A percentile compares a stretch with the other conserved stretches of the same genome.
These are phyloP conservation scores for Chrysoporthe austroafricana DNA, from an alignment of 2,329 filamentous ascomycete genomes.

Conservation along the genomic window DNA sequence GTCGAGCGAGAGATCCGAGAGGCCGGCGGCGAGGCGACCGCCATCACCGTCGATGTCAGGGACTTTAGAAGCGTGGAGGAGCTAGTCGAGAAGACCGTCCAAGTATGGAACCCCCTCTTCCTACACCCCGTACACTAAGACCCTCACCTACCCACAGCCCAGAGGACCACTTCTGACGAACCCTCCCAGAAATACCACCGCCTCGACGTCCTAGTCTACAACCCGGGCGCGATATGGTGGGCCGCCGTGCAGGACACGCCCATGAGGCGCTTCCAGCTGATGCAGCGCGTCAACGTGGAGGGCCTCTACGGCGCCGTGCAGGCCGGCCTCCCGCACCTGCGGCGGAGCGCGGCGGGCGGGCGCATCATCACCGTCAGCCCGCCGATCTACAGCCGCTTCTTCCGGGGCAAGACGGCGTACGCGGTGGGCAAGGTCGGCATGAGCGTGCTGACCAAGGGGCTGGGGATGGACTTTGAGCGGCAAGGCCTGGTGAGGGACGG, in stretches of 20 bases:
- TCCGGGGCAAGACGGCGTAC: conserved; percentile 84
- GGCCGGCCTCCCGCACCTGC: conserved; percentile 62
- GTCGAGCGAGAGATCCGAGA: conserved; percentile 74
- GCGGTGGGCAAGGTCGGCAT: conserved; percentile 80
- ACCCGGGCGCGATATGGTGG: conserved; percentile 87
- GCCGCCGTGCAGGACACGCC: conserved; percentile 73
- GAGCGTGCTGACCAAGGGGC: conserved; percentile 78
- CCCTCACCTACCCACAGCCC: not conserved
- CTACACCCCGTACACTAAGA: no score
- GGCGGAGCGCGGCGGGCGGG: conserved; percentile 53
- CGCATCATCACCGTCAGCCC: conserved; percentile 80
- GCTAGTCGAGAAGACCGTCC: conserved; percentile 62
- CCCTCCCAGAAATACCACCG: conserved; percentile 55
- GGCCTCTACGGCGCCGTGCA: conserved; percentile 77
- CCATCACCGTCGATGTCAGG: conserved; percentile 73
- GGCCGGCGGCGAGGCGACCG: conserved; percentile 65
- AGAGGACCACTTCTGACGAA: not conserved
- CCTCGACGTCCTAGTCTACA: conserved; percentile 79
- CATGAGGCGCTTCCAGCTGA: conserved; percentile 75
- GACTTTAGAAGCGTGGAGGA: conserved; percentile 62
- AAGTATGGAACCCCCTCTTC: conserved; percentile 36
- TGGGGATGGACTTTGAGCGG: conserved; percentile 79
- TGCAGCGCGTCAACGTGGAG: conserved; percentile 76
- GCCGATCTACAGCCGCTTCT: conserved; percentile 84
- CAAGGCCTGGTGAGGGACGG: conserved; percentile 57